Conservation (phyloP, 768 basidiomycete genomes). For the Calocera viscosa region DNA sequence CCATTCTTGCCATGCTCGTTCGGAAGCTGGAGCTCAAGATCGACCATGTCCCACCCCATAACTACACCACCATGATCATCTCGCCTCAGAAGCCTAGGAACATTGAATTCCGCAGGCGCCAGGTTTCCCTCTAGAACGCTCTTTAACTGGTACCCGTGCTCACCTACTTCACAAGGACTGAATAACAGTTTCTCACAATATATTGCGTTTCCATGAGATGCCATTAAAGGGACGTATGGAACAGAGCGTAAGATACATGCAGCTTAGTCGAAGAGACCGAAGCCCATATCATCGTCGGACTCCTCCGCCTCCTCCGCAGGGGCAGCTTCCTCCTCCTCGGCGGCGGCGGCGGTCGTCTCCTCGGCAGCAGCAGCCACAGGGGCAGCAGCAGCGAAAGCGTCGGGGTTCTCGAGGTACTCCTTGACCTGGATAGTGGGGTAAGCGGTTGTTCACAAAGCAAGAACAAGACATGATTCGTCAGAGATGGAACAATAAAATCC, state of each 20-base stretch:
- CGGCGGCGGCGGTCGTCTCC: not conserved
- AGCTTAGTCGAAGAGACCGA: constrained; percentile 5
- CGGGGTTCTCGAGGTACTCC: constrained; percentile 94
- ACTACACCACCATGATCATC: constrained; percentile 49
- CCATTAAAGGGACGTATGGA: not conserved
- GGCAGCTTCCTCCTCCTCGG: constrained; percentile 4
- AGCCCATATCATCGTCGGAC: constrained; percentile 4
- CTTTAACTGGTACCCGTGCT: too few relatives aligned
- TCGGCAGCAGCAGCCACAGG: not conserved
- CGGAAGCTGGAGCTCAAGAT: constrained; percentile 64
- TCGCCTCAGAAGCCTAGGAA: constrained; percentile 22
- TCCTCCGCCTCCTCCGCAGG: constrained; percentile 1
- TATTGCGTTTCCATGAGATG: not conserved
- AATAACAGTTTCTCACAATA: too few relatives aligned
- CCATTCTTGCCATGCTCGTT: constrained; percentile 65
- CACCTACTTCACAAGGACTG: too few relatives aligned
- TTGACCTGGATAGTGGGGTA: constrained; percentile 52
- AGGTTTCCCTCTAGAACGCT: too few relatives aligned
- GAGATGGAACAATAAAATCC: constrained; percentile 8
- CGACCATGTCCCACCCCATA: constrained; percentile 60
- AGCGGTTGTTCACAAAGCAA: constrained; percentile 27
- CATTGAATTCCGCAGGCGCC: constrained; percentile 14
- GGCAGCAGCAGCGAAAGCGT: constrained; percentile 59
- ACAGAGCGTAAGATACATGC: not conserved
- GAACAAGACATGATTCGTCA: constrained; percentile 10